Evolutionary conservation across 495 filamentous ascomycete species (phyloP).

Genomic region (Clohesyomyces aquaticus): DNA sequence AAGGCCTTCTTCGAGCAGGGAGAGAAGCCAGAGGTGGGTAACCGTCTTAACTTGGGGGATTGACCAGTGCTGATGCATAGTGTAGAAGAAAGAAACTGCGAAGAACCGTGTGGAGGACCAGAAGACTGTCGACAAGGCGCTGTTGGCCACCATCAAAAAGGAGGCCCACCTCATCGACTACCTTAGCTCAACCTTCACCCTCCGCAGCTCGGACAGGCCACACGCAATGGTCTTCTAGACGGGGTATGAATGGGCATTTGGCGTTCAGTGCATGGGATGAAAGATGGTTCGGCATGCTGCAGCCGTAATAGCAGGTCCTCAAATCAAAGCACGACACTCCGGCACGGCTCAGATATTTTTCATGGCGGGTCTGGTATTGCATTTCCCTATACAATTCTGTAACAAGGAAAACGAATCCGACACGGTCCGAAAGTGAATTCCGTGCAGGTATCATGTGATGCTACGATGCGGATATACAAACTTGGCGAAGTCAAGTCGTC

Average conservation of each 20-base stretch:
- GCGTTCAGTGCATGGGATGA: slow-evolving; percentile 40
- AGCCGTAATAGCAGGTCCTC: slow-evolving; percentile 37
- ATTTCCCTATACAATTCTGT: slow-evolving; percentile 35
- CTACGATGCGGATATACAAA: slow-evolving; percentile 8
- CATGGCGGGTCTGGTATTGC: slow-evolving; percentile 36
- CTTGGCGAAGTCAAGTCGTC: too few species aligned
- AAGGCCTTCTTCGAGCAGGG: slow-evolving; percentile 97
- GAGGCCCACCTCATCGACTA: slow-evolving; percentile 85
- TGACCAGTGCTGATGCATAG: slow-evolving; percentile 2
- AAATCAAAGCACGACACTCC: slow-evolving; percentile 21
- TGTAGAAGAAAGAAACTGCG: slow-evolving; percentile 91
- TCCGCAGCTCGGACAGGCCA: slow-evolving; percentile 96
- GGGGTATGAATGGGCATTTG: slow-evolving; percentile 17
- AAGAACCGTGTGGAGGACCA: slow-evolving; percentile 92
- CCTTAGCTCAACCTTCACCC: slow-evolving; percentile 89
- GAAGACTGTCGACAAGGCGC: slow-evolving; percentile 93
- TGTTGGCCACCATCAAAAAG: slow-evolving; percentile 93
- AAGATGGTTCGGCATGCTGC: slow-evolving; percentile 38
- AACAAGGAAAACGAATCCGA: slow-evolving; percentile 37
- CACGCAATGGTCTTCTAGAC: slow-evolving; percentile 75
- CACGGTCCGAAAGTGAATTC: slow-evolving; percentile 36
- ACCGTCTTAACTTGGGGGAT: neutral
- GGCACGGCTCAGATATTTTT: slow-evolving; percentile 34
- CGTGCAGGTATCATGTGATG: slow-evolving; percentile 24
- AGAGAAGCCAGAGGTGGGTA: slow-evolving; percentile 90